A percentile compares a stretch with the other conserved stretches of the same genome.
phyloP scores from a whole-genome alignment of 2,329 filamentous ascomycete species.

The Lasiodiplodia gonubiensis region DNA sequence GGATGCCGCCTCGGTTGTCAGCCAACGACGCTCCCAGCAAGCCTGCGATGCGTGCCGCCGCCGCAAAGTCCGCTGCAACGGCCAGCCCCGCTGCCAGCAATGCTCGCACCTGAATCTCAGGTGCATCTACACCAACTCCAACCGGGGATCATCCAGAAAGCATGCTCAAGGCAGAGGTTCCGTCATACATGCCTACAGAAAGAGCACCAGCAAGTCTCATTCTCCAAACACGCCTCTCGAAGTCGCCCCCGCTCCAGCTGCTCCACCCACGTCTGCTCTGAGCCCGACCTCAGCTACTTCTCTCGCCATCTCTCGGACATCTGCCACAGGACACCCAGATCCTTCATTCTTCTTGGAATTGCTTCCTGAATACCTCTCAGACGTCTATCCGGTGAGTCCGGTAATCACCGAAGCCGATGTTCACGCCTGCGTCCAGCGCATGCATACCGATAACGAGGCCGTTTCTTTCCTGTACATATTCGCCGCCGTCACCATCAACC shows the following conservation, averaged over 20 bases:
- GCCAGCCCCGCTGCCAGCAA: conserved; percentile 72
- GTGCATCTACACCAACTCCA: conserved; percentile 77
- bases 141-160: conserved; percentile 78
- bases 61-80: conserved; percentile 76
- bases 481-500: conserved; percentile 41
- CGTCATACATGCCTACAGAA: conserved; percentile 72
- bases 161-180: conserved; percentile 77
- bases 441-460: conserved; percentile 46
- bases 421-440: conserved; percentile 34
- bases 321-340: conserved; percentile 49
- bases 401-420: conserved; percentile 53
- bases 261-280: background rate
- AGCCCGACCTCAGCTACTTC: conserved; percentile 1
- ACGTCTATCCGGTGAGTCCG: conserved; percentile 56
- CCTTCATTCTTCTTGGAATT: conserved; percentile 49
- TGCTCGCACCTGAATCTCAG: conserved; percentile 69
- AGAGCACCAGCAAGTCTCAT: conserved; percentile 42
- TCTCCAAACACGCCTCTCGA: background rate
- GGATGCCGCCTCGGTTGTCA: conserved; percentile 7
- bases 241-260: background rate
- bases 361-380: conserved; percentile 51
- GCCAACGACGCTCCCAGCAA: conserved; percentile 40
- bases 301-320: conserved; percentile 58
- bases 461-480: conserved; percentile 46
- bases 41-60: conserved; percentile 77